Evolutionary conservation across 179 eudicot species (phyloP).

Genomic region (Nepenthes alata): DNA sequence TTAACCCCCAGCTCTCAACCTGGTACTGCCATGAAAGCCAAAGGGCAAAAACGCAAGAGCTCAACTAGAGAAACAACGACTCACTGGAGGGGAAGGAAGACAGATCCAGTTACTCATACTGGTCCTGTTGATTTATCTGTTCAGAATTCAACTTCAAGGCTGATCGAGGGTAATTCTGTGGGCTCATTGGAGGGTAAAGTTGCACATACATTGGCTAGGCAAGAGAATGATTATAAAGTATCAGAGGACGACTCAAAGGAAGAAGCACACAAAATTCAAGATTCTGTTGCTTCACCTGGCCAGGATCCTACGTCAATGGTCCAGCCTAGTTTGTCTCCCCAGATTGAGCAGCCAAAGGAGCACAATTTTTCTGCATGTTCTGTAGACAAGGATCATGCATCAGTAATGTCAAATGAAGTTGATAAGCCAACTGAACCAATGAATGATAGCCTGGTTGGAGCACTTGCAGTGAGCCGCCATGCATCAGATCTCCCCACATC

Average conservation of each 20-base stretch:
- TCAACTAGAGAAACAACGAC: conserved; percentile 30
- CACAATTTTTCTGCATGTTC: conserved; percentile 8
- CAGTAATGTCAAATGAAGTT: conserved; percentile 8
- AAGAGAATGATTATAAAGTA: conserved; percentile 12
- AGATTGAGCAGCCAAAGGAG: conserved; percentile 6
- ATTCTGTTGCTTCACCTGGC: conserved; percentile 2
- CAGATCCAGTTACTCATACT: conserved; percentile 14
- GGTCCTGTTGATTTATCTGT: conserved; percentile 15
- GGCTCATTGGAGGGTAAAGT: conserved; percentile 12
- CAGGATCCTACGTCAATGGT: conserved; percentile 6
- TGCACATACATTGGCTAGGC: conserved; percentile 19
- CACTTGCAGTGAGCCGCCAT: conserved; percentile 2
- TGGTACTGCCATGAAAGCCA: conserved; percentile 11
- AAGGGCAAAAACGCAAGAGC: conserved; percentile 31
- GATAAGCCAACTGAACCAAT: conserved; percentile 7
- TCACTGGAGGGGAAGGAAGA: conserved; percentile 58
- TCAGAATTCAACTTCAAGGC: conserved; percentile 24
- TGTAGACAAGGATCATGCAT: conserved; percentile 7
- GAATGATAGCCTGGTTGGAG: conserved; percentile 9
- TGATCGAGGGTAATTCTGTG: conserved; percentile 8
- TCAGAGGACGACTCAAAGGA: conserved; percentile 1
- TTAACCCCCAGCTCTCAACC: conserved; percentile 15
- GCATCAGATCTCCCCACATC: conserved; percentile 23
- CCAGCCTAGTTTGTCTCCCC: conserved; percentile 6
- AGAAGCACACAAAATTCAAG: conserved; percentile 4